Evolutionary conservation across 345 rosid genomes (phyloP), one percentile per base, ranked within the genome.

Genomic region (Noccaea caerulescens): DNA sequence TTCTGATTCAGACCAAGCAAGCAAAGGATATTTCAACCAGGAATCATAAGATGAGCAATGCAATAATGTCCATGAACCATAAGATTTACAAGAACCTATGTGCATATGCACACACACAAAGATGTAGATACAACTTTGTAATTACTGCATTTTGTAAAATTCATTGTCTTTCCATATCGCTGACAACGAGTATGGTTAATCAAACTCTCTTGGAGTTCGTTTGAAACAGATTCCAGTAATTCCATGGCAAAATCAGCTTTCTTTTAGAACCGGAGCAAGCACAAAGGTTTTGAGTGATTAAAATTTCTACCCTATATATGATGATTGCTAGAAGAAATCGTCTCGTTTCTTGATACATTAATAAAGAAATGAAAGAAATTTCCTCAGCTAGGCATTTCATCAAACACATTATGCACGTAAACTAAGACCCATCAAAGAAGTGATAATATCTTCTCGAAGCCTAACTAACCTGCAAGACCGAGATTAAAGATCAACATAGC

Each of bases 401-500:
- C 86, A 45, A 82, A 80, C 85, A 82, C 72, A 58, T 74, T 52
- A 30, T 38, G 51, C 1, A 7, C 82, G 49, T 53, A 45, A 73
- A 62, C 8, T 16, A 61, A 72, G 38, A 68, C 45, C 30, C 23
- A 60, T 13, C 3, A 66, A 45, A 27, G 30, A 33, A 52, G 9
- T 30, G 4, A 9, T 32, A 11, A 23, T 32, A 8, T 34, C 11
- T 25, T 20, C 8, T 37, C 2, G 25, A 32, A 43, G 20, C 52
- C 79, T 4, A 36, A 91, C 79, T 5, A 36, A 91, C 96, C 96
- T 77, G 87, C 96, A 56, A 91, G 81, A 38, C 84, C 97, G 53
- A 91, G 72, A 78, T 91, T 89, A 52, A 80, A 82, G 65, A 89
- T 82, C 83, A 91, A 66, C 63, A 88, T 76, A 65, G 76, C 32